Base-by-base conservation (phyloP, 345 rosid species). In the Boechera retrofracta region DNA sequence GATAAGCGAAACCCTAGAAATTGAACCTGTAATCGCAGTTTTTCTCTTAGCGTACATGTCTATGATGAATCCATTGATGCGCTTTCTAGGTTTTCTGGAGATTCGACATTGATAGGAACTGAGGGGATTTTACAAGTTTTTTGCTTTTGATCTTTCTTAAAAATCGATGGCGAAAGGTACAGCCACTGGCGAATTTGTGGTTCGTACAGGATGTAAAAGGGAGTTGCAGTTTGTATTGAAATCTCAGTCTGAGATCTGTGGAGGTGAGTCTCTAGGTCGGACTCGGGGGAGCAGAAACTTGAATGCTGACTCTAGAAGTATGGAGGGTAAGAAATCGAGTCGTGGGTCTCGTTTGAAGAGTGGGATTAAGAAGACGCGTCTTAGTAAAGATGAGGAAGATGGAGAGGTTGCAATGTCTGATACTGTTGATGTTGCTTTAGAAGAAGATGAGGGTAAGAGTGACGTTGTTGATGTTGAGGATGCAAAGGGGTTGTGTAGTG, bases 161-260 rank as follows among this genome's bases (percentile, higher is more conserved):
- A 0, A 33, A 47, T 67, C 52, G 58, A 87, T 87, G 94, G 92
- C 92, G 55, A 86, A 85, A 69, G 87, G 88, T 38, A 82, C 86
- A 51, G 81, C 74, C 26, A 58, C 87, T 62, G 88, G 86, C 42
- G 90, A 86, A 83, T 80, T 77, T 35, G 66, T 89, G 82, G 79
- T 92, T 64, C 87, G 98, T 48, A 81, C 89, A 3, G 92, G 98
- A 29, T 66, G 85, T 47, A 94, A 94, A 85, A 89, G 98, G 6
- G 98, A 94, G 79, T 82, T 92, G 36, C 93, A 87, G 78, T 94
- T 92, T 61, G 95, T 92, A 8, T 76, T 88, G 87, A 87, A 81
- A 89, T 85, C 84, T 11, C 98, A 83, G 69, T 79, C 92, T 11
- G 98, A 94, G 92, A 88, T 94, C 83, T 83, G 83, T 45, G 97